Conservation (phyloP, 768 basidiomycete genomes). For the Pulveroboletus sp. region DNA sequence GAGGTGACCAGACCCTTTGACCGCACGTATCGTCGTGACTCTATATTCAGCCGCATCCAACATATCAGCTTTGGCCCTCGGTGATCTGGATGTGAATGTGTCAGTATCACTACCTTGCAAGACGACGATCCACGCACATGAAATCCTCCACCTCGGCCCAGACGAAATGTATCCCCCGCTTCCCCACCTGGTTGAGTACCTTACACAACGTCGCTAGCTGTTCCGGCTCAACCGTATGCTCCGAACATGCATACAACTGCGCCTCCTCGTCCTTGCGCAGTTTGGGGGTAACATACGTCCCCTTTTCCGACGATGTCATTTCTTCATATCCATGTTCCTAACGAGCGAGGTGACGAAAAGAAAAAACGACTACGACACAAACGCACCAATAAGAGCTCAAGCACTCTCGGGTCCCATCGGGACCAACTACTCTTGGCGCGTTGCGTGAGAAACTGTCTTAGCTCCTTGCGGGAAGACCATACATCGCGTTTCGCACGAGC, state of each 20-base stretch:
- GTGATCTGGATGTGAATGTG: constrained; percentile 13
- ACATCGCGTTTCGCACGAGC: constrained; percentile 25
- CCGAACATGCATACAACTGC: constrained; percentile 19
- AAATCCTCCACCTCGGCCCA: constrained; percentile 33
- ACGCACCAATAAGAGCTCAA: constrained; percentile 26
- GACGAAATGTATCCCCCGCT: constrained; percentile 23
- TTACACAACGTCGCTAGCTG: constrained; percentile 21
- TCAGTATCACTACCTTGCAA: not conserved
- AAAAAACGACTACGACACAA: no score
- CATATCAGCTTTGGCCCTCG: constrained; percentile 25
- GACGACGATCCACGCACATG: constrained; percentile 14
- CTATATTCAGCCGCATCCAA: constrained; percentile 25
- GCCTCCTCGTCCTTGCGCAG: constrained; percentile 32
- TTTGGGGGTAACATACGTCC: constrained; percentile 16
- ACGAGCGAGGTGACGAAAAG: not conserved
- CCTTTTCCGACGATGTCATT: constrained; percentile 3
- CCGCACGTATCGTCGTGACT: constrained; percentile 17
- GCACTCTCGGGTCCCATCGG: constrained; percentile 23
- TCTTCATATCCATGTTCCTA: constrained; percentile 29
- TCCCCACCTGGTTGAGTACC: constrained; percentile 7
- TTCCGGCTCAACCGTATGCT: constrained; percentile 25
- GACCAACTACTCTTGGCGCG: constrained; percentile 17
- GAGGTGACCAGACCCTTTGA: constrained; percentile 30
- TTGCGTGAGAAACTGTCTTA: constrained; percentile 16
- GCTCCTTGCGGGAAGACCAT: constrained; percentile 23